phyloP scores from a whole-genome alignment of 371 early-diverging fungal species.

The Coemansia sp. region DNA sequence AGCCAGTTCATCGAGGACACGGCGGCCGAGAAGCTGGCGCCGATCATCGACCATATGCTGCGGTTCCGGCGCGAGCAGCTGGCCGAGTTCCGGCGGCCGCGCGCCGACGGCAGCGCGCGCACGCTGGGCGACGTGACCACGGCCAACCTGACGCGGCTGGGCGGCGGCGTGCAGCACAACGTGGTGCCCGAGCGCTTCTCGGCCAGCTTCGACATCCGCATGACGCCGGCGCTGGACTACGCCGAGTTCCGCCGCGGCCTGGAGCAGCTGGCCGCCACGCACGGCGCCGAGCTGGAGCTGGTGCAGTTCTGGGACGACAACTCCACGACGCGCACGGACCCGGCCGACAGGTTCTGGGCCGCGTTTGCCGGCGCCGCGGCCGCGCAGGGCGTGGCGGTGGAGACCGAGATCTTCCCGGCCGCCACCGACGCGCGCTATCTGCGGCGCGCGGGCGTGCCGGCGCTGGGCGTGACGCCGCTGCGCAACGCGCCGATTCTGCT shows the following conservation, averaged over 20 bases:
- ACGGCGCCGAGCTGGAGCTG: slow-evolving; percentile 58
- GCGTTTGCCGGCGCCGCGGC: slow-evolving; percentile 55
- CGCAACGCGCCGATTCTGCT: slow-evolving; percentile 69
- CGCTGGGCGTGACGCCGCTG: slow-evolving; percentile 72
- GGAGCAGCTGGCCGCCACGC: slow-evolving; percentile 54
- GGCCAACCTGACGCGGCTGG: slow-evolving; percentile 69
- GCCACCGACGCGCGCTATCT: slow-evolving; percentile 75
- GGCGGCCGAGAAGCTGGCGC: slow-evolving; percentile 63
- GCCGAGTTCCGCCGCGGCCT: slow-evolving; percentile 55
- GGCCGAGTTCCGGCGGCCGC: slow-evolving; percentile 30
- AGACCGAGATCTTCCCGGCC: slow-evolving; percentile 74
- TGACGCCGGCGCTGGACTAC: slow-evolving; percentile 64
- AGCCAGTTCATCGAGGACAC: slow-evolving; percentile 70
- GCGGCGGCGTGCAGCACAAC: slow-evolving; percentile 62
- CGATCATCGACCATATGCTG: slow-evolving; percentile 59
- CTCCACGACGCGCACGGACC: slow-evolving; percentile 53
- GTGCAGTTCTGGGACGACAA: slow-evolving; percentile 57
- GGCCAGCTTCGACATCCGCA: slow-evolving; percentile 70
- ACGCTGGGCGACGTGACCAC: slow-evolving; percentile 77
- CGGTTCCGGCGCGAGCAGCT: slow-evolving; percentile 59
- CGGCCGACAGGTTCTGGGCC: slow-evolving; percentile 64
- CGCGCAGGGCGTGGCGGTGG: slow-evolving; percentile 48
- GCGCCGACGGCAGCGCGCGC: slow-evolving; percentile 41
- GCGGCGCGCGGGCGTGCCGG: slow-evolving; percentile 67
- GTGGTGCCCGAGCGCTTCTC: slow-evolving; percentile 65